Percentiles rank a stretch among this genome's conserved stretches.
Conservation (phyloP, 1,284 basidiomycete genomes). For the Cutaneotrichosporon cavernicola region DNA sequence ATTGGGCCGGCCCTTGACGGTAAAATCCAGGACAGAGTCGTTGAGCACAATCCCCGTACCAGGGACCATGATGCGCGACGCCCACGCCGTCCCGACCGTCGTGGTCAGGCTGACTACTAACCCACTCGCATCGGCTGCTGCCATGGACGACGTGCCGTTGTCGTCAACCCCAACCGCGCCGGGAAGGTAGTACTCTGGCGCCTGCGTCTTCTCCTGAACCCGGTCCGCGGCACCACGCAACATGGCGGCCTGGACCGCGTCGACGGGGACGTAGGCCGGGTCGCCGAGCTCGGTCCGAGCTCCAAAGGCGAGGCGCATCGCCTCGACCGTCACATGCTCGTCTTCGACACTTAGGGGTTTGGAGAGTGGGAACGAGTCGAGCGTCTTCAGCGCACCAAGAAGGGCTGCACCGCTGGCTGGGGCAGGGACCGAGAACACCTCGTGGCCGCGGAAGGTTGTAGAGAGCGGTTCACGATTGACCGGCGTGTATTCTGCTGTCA, state of each 20-base stretch:
- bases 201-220: conserved; percentile 3
- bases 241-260: conserved; percentile 31
- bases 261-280: conserved; percentile 38
- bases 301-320: conserved; percentile 43
- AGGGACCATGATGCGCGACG: conserved; percentile 47
- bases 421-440: conserved; percentile 39
- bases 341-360: conserved; percentile 26
- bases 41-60: conserved; percentile 47
- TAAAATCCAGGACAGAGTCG: conserved; percentile 50
- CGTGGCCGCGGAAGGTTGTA: conserved; percentile 34
- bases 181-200: conserved; percentile 13
- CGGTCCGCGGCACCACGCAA: conserved; percentile 12
- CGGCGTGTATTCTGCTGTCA: conserved; percentile 33
- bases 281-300: conserved; percentile 44
- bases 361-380: conserved; percentile 28
- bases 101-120: conserved; percentile 45
- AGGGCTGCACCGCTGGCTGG: conserved; percentile 46
- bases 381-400: conserved; percentile 39
- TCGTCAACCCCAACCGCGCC: conserved; percentile 2
- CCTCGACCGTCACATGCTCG: conserved; percentile 39
- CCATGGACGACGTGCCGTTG: conserved; percentile 47
- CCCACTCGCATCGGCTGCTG: conserved; percentile 41
- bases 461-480: conserved; percentile 34
- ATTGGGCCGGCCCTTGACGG: conserved; percentile 40
- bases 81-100: conserved; percentile 46